Conservation (phyloP, 129 eudicot species). For the Flaveria robusta region DNA sequence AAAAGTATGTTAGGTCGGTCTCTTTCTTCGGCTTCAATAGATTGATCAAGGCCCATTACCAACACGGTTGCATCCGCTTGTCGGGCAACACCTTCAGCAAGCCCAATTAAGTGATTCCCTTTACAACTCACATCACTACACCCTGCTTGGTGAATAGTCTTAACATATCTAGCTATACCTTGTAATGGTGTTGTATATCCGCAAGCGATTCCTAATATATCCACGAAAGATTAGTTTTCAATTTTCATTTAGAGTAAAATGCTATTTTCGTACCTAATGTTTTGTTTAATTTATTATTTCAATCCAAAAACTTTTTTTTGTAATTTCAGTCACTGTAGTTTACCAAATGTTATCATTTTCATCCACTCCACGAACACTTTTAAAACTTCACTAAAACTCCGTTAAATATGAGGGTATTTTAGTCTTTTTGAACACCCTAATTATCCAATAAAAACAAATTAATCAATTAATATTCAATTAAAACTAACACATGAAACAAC, state of each 20-base stretch:
- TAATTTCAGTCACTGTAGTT: too few species aligned
- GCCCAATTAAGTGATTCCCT: conserved; percentile 53
- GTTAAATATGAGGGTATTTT: too few species aligned
- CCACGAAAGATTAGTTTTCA: background rate
- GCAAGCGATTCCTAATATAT: conserved; percentile 67
- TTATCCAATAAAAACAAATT: too few species aligned
- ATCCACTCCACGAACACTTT: too few species aligned
- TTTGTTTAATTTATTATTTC: too few species aligned
- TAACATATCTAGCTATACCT: conserved; percentile 79
- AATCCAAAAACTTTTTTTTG: too few species aligned
- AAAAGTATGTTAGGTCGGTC: conserved; percentile 64
- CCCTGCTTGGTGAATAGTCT: conserved; percentile 75
- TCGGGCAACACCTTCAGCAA: conserved; percentile 68
- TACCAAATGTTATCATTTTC: too few species aligned
- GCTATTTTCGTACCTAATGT: too few species aligned
- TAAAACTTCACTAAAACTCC: too few species aligned
- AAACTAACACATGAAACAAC: too few species aligned
- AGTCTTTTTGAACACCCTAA: too few species aligned
- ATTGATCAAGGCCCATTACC: conserved; percentile 86
- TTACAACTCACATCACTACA: conserved; percentile 64
- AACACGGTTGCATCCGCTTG: conserved; percentile 90
- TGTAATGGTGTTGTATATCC: conserved; percentile 78
- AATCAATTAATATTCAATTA: too few species aligned
- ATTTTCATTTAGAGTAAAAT: background rate
- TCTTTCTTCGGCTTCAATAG: conserved; percentile 70